Conservation (phyloP, 768 basidiomycete species). For the Chlorophyllum brunneum region DNA sequence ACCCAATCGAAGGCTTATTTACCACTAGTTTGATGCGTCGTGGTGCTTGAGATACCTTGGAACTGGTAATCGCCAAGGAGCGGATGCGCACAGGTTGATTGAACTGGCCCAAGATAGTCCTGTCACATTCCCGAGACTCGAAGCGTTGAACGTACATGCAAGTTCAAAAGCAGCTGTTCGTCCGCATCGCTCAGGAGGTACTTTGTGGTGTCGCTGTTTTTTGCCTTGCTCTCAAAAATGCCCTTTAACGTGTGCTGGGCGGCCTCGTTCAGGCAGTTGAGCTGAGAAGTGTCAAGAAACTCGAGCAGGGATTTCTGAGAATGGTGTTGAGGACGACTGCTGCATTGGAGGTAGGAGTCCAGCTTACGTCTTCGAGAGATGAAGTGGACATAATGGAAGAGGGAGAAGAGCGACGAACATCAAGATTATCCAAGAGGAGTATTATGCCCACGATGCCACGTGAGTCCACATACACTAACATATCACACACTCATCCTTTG, state of each 20-base stretch:
- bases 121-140: background rate
- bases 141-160: slow-evolving; percentile 46
- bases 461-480: background rate
- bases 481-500: slow-evolving; percentile 91
- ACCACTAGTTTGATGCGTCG: slow-evolving; percentile 57
- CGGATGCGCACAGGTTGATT: slow-evolving; percentile 65
- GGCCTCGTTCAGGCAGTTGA: slow-evolving; percentile 70
- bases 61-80: slow-evolving; percentile 48
- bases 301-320: slow-evolving; percentile 51
- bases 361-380: slow-evolving; percentile 1
- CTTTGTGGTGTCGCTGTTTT: slow-evolving; percentile 35
- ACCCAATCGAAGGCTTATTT: slow-evolving; percentile 58
- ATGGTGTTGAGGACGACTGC: background rate
- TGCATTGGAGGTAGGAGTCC: background rate
- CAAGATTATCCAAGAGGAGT: slow-evolving; percentile 4
- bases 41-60: slow-evolving; percentile 43
- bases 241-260: slow-evolving; percentile 45
- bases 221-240: slow-evolving; percentile 39
- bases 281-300: slow-evolving; percentile 53
- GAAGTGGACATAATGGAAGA: background rate
- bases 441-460: no score
- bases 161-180: slow-evolving; percentile 65
- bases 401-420: background rate
- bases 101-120: slow-evolving; percentile 41
- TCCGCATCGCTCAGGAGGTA: slow-evolving; percentile 69